Percentiles rank a stretch among this genome's conserved stretches.
These are phyloP conservation scores for Aechmea fasciata DNA, from an alignment of 176 grass and related monocot genomes.

Conservation along the genomic window DNA sequence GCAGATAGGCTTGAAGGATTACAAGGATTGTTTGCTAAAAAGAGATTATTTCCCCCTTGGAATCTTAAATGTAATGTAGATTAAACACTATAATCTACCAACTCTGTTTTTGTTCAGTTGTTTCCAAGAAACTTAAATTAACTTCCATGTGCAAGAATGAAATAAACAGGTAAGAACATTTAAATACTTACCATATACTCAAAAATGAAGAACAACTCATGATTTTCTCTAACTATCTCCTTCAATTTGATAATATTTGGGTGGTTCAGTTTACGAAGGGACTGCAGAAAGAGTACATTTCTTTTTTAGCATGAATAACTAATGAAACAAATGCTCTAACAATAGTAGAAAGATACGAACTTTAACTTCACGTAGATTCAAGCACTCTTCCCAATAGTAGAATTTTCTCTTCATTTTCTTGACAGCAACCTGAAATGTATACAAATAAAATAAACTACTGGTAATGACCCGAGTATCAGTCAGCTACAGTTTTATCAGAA, in stretches of 20 bases:
- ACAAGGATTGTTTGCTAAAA: too few relatives aligned
- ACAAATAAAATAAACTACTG: background rate
- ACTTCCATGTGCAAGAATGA: background rate
- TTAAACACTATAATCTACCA: too few relatives aligned
- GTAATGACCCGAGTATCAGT: background rate
- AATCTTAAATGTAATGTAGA: too few relatives aligned
- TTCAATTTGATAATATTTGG: constrained; percentile 74
- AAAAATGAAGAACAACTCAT: constrained; percentile 91
- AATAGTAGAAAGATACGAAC: constrained; percentile 25
- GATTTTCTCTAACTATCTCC: constrained; percentile 77
- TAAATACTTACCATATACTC: constrained; percentile 58
- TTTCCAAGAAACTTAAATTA: too few relatives aligned
- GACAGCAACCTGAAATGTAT: constrained; percentile 63
- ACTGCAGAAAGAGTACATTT: constrained; percentile 37
- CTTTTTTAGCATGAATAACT: constrained; percentile 2
- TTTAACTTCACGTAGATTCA: constrained; percentile 77
- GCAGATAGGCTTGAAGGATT: too few relatives aligned
- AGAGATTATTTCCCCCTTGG: too few relatives aligned
- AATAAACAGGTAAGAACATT: background rate
- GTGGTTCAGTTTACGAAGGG: constrained; percentile 68
- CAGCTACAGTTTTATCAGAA: constrained; percentile 2
- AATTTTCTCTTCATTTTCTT: constrained; percentile 99
- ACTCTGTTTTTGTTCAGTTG: background rate
- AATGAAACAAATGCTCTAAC: background rate
- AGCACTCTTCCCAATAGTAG: constrained; percentile 62